These are phyloP conservation scores for Candida tetrigidarum DNA, from an alignment of 1,139 yeast species.

Conservation along the genomic window DNA sequence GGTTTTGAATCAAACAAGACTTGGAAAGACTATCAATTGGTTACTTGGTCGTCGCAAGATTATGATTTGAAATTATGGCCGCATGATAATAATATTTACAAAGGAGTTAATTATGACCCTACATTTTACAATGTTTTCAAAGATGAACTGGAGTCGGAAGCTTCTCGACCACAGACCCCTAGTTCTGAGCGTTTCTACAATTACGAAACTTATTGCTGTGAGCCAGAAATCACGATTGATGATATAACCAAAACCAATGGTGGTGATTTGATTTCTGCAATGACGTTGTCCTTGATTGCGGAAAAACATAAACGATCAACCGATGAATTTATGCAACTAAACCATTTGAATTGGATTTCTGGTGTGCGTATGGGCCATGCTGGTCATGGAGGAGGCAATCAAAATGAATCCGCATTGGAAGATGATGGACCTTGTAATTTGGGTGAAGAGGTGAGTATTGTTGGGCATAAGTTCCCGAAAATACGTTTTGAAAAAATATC, in stretches of 20 bases:
- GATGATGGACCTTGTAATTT: conserved; percentile 67
- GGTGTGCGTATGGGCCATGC: conserved; percentile 81
- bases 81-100: conserved; percentile 60
- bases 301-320: conserved; percentile 32
- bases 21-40: conserved; percentile 84
- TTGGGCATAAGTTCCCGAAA: conserved; percentile 90
- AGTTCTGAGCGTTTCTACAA: conserved; percentile 18
- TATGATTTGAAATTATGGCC: conserved; percentile 87
- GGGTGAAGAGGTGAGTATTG: conserved; percentile 89
- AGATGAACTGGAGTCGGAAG: conserved; percentile 24
- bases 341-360: conserved; percentile 90
- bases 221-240: conserved; percentile 42
- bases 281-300: conserved; percentile 38
- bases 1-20: conserved; percentile 48
- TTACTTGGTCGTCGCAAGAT: conserved; percentile 90
- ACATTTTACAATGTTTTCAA: conserved; percentile 34
- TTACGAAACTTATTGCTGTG: conserved; percentile 42
- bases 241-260: conserved; percentile 35
- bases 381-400: conserved; percentile 35
- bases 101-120: conserved; percentile 59
- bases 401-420: conserved; percentile 18
- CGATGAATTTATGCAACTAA: conserved; percentile 41
- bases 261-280: conserved; percentile 42
- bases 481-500: conserved; percentile 85
- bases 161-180: conserved; percentile 14